Evolutionary conservation across 2,329 filamentous ascomycete species (phyloP), one percentile per base, ranked within the genome.

Genomic region (Ophiocordyceps camponoti-saundersi): DNA sequence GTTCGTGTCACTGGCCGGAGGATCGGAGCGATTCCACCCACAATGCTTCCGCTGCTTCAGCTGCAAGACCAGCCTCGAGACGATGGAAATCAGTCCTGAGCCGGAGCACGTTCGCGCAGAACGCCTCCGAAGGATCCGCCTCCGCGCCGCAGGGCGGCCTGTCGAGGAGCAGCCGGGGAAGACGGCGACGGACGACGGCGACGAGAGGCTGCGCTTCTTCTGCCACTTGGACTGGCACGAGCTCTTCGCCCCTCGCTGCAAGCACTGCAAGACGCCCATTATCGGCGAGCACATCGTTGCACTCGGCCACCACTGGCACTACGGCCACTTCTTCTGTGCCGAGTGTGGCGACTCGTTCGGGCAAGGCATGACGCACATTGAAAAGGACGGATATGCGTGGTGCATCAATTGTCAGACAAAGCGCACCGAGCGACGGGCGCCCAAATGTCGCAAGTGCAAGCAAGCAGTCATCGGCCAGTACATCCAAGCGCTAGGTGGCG

Each of bases 211-310:
- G 43, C 80, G 90, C 12, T 96, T 96, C 73, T 98, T 85, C 68
- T 98, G 92, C 65, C 90, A 96, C 61, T 75, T 98, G n/a, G 92
- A 98, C 68, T 98, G 89, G 77, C 92, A 98, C 63, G 92, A 98
- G 65, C 70, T 84, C 47, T 98, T 86, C 64, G 88, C 85, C 30
- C 92, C 92, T 5, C 80, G 87, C 41, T 98, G 92, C 73, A 92
- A 92, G 66, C 88, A 85, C 62, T 98, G 92, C 75, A 88, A 84
- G 62, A 98, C 92, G 8, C 90, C 92, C 3, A 98, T 98, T 57
- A 80, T 96, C 54, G 89, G 89, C 41, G 89, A 96, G 64, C 87
- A 96, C 54, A 81, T 95, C 30, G 82, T 95, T 15, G 92, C 92
- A 1, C 86, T 94, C 48, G 92, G 92, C 1, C 78, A 82, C n/a